Percentiles rank a stretch among this genome's conserved stretches.
Conservation (phyloP, 345 rosid genomes). For the Pelargonium nanum region DNA sequence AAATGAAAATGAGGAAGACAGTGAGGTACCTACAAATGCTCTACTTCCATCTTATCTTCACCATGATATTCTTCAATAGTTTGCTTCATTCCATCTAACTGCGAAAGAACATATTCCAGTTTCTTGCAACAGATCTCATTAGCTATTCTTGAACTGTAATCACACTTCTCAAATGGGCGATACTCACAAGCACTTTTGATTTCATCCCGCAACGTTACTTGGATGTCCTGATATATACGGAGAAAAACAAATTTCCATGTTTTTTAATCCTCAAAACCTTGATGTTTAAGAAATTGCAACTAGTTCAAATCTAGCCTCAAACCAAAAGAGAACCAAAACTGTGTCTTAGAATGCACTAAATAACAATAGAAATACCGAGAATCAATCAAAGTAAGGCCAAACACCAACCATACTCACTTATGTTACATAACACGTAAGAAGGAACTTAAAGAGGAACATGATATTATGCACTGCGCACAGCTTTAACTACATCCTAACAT, state of each 20-base stretch:
- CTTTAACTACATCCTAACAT: not conserved
- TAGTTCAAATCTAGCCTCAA: too few species aligned
- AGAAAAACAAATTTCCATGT: not conserved
- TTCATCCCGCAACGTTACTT: slow-evolving; percentile 75
- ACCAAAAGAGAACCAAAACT: too few species aligned
- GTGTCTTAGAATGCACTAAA: too few species aligned
- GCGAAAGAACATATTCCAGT: slow-evolving; percentile 46
- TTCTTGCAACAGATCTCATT: slow-evolving; percentile 80
- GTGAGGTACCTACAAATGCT: not conserved
- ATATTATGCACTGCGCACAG: not conserved
- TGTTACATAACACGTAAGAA: too few species aligned
- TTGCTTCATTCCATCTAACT: slow-evolving; percentile 46
- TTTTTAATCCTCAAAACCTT: not conserved
- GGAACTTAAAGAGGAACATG: not conserved
- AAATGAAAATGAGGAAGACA: too few species aligned
- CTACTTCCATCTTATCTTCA: slow-evolving; percentile 9
- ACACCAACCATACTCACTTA: not conserved
- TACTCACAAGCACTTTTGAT: slow-evolving; percentile 94
- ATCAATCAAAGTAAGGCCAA: not conserved
- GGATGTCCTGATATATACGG: slow-evolving; percentile 57
- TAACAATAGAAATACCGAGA: not conserved
- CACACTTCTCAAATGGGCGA: slow-evolving; percentile 94
- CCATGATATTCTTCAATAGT: slow-evolving; percentile 32
- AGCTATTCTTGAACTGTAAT: slow-evolving; percentile 57
- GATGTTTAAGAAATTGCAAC: too few species aligned